Evolutionary conservation across 1,284 basidiomycete species (phyloP).

Genomic region (Volvariella volvacea): DNA sequence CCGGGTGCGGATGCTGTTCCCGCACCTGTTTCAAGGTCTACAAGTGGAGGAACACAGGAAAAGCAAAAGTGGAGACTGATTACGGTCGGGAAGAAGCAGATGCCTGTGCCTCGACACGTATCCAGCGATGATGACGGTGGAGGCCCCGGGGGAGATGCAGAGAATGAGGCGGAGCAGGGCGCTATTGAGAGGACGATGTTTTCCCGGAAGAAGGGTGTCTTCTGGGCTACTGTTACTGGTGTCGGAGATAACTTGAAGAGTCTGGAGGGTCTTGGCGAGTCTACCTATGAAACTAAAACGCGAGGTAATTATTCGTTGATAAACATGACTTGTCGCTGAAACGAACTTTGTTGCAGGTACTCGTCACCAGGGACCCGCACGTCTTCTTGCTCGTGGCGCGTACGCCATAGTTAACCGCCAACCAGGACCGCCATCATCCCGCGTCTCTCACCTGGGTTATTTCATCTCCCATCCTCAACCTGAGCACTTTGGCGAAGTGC

Average conservation of each 20-base stretch:
- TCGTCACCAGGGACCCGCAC: slow-evolving; percentile 47
- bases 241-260: slow-evolving; percentile 45
- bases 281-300: slow-evolving; percentile 62
- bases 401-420: slow-evolving; percentile 56
- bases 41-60: slow-evolving; percentile 4
- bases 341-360: slow-evolving; percentile 27
- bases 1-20: slow-evolving; percentile 43
- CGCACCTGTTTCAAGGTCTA: slow-evolving; percentile 20
- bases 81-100: slow-evolving; percentile 55
- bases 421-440: slow-evolving; percentile 34
- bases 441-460: slow-evolving; percentile 52
- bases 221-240: slow-evolving; percentile 49
- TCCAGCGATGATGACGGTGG: slow-evolving; percentile 2
- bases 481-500: slow-evolving; percentile 40
- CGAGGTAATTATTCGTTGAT: slow-evolving; percentile 27
- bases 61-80: slow-evolving; percentile 48
- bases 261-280: slow-evolving; percentile 43
- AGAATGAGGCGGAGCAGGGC: slow-evolving; percentile 26
- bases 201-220: slow-evolving; percentile 13
- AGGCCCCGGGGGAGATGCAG: slow-evolving; percentile 19
- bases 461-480: slow-evolving; percentile 44
- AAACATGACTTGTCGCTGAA: not conserved
- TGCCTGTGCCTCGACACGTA: slow-evolving; percentile 43
- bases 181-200: not conserved
- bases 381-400: slow-evolving; percentile 53